Evolutionary conservation across 2,329 filamentous ascomycete genomes (phyloP), one percentile per base, ranked within the genome.

Genomic region (Lecanosticta acicola): DNA sequence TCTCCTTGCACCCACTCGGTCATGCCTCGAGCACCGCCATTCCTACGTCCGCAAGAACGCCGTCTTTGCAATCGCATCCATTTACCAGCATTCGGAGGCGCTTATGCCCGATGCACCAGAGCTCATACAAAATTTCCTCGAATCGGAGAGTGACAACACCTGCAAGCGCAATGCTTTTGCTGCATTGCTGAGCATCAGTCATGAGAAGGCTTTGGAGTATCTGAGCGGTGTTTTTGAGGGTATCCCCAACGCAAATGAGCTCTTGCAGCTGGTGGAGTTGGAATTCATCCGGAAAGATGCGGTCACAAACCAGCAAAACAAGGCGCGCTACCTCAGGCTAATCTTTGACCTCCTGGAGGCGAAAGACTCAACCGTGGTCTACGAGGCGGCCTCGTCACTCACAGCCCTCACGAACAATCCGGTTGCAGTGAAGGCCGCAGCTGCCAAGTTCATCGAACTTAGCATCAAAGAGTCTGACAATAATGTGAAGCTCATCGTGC

Each of bases 201-300:
- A 97, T 66, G 87, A 96, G 55, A 91, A 90, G 65, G 90, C 93
- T 0, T 73, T 97, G 32, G 79, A 86, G 58, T 97, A 94, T 65
- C 74, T 98, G 36, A 90, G 85, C 68, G 80, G 81, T 24, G 86
- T 94, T 2, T 95, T 98, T 57, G 93, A 97, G 59, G 85, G 88
- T 10, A 89, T 98, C 41, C 85, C 89, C 29, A 96, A 95, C 62
- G 87, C 91, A 46, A 91, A 96, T 66, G 93, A 97, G 67, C 76
- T 98, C 49, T 73, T 97, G 50, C 90, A 97, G 65, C 76, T 98
- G 53, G 89, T 90, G 4, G 89, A 97, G 68, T 78, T 98, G 16
- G 93, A 97, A 67, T 98, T 98, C 66, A 96, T 98, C 60, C 82
- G 93, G 61, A 97, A 94, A 68, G 93, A 98, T 74, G 90, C 93